phyloP scores from a whole-genome alignment of 371 early-diverging fungal species.

The Conidiobolus incongruus region DNA sequence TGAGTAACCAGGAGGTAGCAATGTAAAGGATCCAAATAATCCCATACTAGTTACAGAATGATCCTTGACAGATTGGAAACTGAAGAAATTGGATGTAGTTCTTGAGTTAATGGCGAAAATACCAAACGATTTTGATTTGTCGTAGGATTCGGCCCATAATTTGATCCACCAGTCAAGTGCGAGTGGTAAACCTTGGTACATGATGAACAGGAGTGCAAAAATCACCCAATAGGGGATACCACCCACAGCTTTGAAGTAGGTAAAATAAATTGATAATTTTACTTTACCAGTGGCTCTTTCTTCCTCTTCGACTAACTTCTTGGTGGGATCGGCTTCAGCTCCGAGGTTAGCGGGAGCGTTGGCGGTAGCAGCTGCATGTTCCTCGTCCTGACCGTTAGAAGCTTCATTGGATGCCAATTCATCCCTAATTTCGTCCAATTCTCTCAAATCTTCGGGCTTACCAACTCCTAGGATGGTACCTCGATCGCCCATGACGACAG shows the following conservation, averaged over 20 bases:
- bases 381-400: background rate
- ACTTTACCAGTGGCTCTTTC: slow-evolving; percentile 37
- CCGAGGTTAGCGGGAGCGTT: slow-evolving; percentile 7
- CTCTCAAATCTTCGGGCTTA: slow-evolving; percentile 14
- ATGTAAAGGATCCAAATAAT: background rate
- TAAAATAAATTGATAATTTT: slow-evolving; percentile 23
- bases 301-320: slow-evolving; percentile 37
- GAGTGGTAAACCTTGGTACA: slow-evolving; percentile 19
- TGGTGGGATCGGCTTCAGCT: slow-evolving; percentile 11
- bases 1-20: background rate
- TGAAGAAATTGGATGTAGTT: background rate
- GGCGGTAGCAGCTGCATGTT: slow-evolving; percentile 5
- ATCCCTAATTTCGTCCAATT: slow-evolving; percentile 11
- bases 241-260: slow-evolving; percentile 38
- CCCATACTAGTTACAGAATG: background rate
- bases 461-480: slow-evolving; percentile 15
- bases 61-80: background rate
- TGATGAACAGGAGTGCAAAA: slow-evolving; percentile 19
- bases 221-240: slow-evolving; percentile 26
- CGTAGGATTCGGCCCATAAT: slow-evolving; percentile 5
- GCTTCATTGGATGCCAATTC: slow-evolving; percentile 18
- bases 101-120: background rate
- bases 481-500: slow-evolving; percentile 40
- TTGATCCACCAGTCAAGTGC: slow-evolving; percentile 13
- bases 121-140: background rate